Evolutionary conservation across 495 filamentous ascomycete genomes (phyloP).

Genomic region (Penicillium cataractarum): DNA sequence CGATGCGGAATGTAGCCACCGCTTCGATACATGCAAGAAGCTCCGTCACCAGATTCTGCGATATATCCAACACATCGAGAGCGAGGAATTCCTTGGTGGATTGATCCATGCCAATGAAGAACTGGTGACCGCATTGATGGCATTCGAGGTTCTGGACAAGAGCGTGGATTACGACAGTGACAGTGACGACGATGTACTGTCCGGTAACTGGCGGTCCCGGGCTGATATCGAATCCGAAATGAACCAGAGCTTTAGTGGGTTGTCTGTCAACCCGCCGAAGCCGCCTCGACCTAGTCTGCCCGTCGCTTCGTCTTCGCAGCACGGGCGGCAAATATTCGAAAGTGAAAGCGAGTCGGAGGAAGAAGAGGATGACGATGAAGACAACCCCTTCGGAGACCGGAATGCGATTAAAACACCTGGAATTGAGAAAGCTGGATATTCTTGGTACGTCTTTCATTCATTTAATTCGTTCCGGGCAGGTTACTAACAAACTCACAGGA

Average conservation of each 20-base stretch:
- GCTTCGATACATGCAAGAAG: constrained; percentile 84
- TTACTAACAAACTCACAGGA: constrained; percentile 21
- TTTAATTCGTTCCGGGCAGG: neutral
- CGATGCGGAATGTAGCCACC: constrained; percentile 70
- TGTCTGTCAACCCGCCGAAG: constrained; percentile 46
- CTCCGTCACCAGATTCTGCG: constrained; percentile 82
- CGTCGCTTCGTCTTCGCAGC: constrained; percentile 31
- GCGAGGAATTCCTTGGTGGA: constrained; percentile 77
- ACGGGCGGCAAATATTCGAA: constrained; percentile 31
- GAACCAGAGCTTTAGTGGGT: constrained; percentile 43
- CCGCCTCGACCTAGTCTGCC: constrained; percentile 46
- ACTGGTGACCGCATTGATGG: constrained; percentile 88
- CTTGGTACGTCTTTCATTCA: constrained; percentile 47
- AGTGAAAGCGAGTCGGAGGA: constrained; percentile 52
- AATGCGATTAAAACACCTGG: constrained; percentile 70
- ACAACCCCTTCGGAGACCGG: constrained; percentile 78
- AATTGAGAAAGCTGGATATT: constrained; percentile 56
- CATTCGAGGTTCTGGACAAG: constrained; percentile 91
- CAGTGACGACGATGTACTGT: constrained; percentile 64
- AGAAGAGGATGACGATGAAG: constrained; percentile 63
- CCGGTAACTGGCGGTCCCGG: constrained; percentile 41
- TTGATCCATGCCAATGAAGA: constrained; percentile 83
- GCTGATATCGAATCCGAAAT: constrained; percentile 34
- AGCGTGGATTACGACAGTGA: constrained; percentile 97
- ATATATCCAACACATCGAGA: constrained; percentile 86